Conservation (phyloP, 2,329 filamentous ascomycete genomes). For the Cadophora malorum region DNA sequence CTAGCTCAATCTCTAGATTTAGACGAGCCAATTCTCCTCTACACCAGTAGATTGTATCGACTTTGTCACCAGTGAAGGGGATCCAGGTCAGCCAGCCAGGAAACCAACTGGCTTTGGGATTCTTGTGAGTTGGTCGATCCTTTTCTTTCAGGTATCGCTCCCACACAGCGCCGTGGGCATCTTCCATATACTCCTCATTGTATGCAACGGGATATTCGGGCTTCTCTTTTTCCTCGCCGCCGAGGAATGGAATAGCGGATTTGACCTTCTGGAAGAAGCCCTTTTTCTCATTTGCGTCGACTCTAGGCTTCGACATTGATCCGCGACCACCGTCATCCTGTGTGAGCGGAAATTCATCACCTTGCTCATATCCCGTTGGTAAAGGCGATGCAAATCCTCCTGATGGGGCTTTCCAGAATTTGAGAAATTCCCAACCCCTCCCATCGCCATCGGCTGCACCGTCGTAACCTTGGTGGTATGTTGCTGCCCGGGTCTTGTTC, state of each 20-base stretch:
- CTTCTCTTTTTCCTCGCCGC: constrained; percentile 38
- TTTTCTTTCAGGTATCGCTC: constrained; percentile 80
- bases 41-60: constrained; percentile 93
- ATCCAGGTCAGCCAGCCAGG: constrained; percentile 76
- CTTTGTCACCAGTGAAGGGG: constrained; percentile 85
- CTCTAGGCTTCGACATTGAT: constrained; percentile 15
- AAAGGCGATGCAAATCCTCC: constrained; percentile 67
- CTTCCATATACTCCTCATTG: constrained; percentile 65
- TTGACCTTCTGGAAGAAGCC: constrained; percentile 60
- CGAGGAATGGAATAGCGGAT: constrained; percentile 54
- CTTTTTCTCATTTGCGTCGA: constrained; percentile 50
- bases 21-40: constrained; percentile 84
- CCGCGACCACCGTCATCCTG: constrained; percentile 40
- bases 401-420: constrained; percentile 69
- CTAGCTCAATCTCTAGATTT: constrained; percentile 89
- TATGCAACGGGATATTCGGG: constrained; percentile 66
- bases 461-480: constrained; percentile 34
- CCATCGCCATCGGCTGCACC: constrained; percentile 29
- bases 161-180: constrained; percentile 76
- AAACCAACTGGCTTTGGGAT: constrained; percentile 66
- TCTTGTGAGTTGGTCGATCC: constrained; percentile 82
- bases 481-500: constrained; percentile 36
- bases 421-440: constrained; percentile 55
- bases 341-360: constrained; percentile 49
- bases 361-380: constrained; percentile 59